These are phyloP conservation scores for Solanum chacoense DNA, from an alignment of 305 asterid species.

Conservation along the genomic window DNA sequence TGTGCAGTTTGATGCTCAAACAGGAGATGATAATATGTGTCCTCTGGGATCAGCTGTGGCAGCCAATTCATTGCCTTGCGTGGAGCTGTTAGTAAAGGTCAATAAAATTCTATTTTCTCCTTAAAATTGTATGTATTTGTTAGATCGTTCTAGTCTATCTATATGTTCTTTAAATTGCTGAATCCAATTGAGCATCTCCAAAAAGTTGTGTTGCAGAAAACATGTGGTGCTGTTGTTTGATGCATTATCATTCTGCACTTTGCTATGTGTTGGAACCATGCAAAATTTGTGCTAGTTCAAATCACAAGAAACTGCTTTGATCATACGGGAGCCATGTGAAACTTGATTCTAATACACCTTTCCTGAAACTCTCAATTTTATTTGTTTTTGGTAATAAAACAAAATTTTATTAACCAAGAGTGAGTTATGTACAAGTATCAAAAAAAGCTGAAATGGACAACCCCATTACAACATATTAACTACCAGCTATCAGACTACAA, in stretches of 20 bases:
- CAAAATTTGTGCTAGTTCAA: not conserved
- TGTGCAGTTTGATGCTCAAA: slow-evolving; percentile 75
- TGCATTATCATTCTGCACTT: not conserved
- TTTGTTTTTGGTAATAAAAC: not conserved
- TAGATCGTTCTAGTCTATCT: not conserved
- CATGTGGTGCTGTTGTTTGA: not conserved
- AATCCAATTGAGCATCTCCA: not conserved
- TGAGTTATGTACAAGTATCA: not conserved
- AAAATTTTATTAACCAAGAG: not conserved
- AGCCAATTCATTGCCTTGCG: slow-evolving; percentile 69
- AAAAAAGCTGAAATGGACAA: not conserved
- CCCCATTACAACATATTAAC: not conserved
- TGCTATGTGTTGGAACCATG: not conserved
- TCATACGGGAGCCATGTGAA: not conserved
- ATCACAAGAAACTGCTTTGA: not conserved
- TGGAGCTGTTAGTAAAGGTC: slow-evolving; percentile 72
- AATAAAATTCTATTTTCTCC: not conserved
- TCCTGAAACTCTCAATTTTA: not conserved
- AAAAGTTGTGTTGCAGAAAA: not conserved
- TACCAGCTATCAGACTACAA: not conserved
- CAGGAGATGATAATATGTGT: slow-evolving; percentile 65
- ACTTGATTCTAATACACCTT: not conserved
- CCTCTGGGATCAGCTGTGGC: slow-evolving; percentile 87
- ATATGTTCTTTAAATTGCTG: not conserved
- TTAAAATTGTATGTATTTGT: not conserved